Percentiles rank a stretch among this genome's conserved stretches.
Evolutionary conservation across 345 rosid genomes (phyloP).

Genomic region (Brassica carinata): DNA sequence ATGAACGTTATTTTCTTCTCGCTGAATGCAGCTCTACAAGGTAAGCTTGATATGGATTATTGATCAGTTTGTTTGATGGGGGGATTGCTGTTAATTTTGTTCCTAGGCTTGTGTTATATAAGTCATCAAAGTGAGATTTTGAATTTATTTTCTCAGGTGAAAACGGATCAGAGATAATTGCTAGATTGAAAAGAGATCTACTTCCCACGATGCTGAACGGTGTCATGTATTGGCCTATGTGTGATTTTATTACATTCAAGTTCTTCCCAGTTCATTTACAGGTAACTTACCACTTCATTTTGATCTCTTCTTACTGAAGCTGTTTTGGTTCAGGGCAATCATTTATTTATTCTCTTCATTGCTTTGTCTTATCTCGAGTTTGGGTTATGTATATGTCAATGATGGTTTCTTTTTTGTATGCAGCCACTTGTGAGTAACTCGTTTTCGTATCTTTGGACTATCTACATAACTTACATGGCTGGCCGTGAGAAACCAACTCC

Average conservation of each 20-base stretch:
- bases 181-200: constrained; percentile 79
- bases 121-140: background rate
- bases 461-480: constrained; percentile 90
- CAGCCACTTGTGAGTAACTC: constrained; percentile 95
- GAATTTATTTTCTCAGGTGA: constrained; percentile 59
- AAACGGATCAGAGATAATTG: constrained; percentile 59
- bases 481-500: constrained; percentile 56
- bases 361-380: background rate
- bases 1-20: constrained; percentile 88
- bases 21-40: constrained; percentile 72
- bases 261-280: constrained; percentile 87
- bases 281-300: constrained; percentile 44
- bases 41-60: constrained; percentile 40
- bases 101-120: background rate
- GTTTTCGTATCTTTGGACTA: constrained; percentile 88
- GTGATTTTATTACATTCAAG: constrained; percentile 88
- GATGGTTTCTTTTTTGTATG: constrained; percentile 1
- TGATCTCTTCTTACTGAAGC: background rate
- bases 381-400: background rate
- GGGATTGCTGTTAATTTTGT: background rate
- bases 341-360: background rate
- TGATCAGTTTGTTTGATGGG: background rate
- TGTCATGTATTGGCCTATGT: constrained; percentile 86
- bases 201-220: constrained; percentile 76
- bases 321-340: background rate